These are phyloP conservation scores for Botrytis paeoniae DNA, from an alignment of 2,329 filamentous ascomycete species.

Conservation along the genomic window DNA sequence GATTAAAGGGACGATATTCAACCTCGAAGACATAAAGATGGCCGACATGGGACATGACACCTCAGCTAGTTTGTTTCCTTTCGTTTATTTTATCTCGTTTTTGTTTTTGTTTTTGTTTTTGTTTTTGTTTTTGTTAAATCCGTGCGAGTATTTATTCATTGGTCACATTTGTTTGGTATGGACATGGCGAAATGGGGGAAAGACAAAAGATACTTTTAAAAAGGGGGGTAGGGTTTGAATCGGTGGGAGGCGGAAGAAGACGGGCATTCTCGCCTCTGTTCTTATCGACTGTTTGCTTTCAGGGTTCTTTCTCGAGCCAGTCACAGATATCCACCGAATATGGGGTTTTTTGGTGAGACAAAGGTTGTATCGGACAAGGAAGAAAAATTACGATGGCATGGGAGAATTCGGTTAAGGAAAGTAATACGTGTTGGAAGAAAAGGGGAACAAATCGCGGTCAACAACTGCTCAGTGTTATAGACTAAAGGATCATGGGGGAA, in stretches of 20 bases:
- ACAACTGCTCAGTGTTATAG: not conserved
- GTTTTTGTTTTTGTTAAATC: not conserved
- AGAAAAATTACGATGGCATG: not conserved
- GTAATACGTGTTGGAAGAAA: not conserved
- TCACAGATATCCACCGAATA: not conserved
- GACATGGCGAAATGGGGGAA: not conserved
- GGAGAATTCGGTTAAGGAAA: not conserved
- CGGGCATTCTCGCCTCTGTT: not conserved
- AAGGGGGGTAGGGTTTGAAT: not conserved
- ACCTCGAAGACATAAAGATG: not conserved
- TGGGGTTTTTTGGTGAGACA: not conserved
- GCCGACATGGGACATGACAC: not conserved
- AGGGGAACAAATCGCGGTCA: not conserved
- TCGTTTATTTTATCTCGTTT: not conserved
- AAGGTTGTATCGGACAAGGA: not conserved
- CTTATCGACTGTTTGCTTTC: not conserved
- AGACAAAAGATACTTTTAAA: conserved; percentile 12
- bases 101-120: not conserved
- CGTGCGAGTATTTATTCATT: not conserved
- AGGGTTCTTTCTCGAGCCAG: not conserved
- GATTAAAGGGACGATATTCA: not conserved
- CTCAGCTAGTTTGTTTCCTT: not conserved
- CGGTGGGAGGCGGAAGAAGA: not conserved
- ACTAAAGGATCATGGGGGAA: not conserved
- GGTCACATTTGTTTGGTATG: not conserved